phyloP scores from a whole-genome alignment of 2,329 filamentous ascomycete species.

The Neonectria punicea region DNA sequence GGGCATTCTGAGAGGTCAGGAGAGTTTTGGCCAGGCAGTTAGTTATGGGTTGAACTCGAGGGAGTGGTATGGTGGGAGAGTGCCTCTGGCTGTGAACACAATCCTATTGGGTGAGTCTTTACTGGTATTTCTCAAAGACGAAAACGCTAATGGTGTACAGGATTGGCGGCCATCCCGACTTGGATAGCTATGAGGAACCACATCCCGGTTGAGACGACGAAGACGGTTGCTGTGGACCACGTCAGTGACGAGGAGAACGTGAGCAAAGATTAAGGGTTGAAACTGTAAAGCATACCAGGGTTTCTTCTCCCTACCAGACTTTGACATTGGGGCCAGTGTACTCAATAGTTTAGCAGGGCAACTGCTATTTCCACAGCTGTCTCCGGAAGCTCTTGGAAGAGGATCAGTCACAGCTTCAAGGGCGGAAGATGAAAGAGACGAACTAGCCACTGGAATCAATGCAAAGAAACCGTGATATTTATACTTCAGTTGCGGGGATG shows the following conservation, averaged over 20 bases:
- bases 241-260: background rate
- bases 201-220: conserved; percentile 37
- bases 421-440: no score
- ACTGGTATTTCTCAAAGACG: background rate
- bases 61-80: conserved; percentile 51
- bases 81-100: conserved; percentile 52
- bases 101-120: conserved; percentile 49
- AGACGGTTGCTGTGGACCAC: background rate
- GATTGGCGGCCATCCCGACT: conserved; percentile 4
- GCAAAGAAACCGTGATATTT: no score
- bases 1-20: conserved; percentile 53
- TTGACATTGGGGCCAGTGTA: no score
- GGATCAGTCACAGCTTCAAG: no score
- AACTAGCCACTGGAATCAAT: no score
- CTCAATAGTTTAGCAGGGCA: no score
- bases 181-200: conserved; percentile 43
- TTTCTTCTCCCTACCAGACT: no score
- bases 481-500: no score
- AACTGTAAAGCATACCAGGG: no score
- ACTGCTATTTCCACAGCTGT: no score
- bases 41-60: conserved; percentile 52
- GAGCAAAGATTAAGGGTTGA: background rate
- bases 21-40: conserved; percentile 54
- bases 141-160: background rate
- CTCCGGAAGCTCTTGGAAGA: no score